Base-by-base conservation (phyloP, 345 rosid species). In the Euphorbia tirucalli region DNA sequence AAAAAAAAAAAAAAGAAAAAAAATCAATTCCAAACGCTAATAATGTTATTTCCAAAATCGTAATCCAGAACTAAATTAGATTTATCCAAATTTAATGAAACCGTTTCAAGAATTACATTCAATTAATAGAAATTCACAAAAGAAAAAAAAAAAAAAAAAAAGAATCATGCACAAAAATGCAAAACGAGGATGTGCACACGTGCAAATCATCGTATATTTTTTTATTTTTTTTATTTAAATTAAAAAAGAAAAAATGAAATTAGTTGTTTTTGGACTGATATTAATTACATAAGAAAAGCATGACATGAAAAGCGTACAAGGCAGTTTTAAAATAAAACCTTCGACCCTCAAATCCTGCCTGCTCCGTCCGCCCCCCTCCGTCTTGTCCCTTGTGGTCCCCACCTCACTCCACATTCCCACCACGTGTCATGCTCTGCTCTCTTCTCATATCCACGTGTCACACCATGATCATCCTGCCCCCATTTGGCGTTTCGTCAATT, bases 261-360 rank as follows among this genome's bases (percentile, higher is more conserved):
- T 16, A 19, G 39, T 27, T 0, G 15, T 7, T 7, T 41, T 68
- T 14, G 69, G 68, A 28, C 30, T 7, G 50, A 39, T 2, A 28
- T 22, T 21, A 24, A 39, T 46, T 61, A 19, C 79, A 75, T 70
- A 65, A 65, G 74, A 57, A 76, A 76, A 76, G 79, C 79, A 65
- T 76, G 79, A 76, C 79, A 58, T 5, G 71, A 70, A 32, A 76
- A 13, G 71, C 75, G 79, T 71, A 5, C 52, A 65, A 65, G 71
- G 59, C 68, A 65, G 79, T 71, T 70, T 9, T 14, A 3, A 4
- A 48, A 18, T 14, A 5, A 57, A 76, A 71, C 79, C 68, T 46
- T 16, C 59, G 78, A 64, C 66, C 74, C 78, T 37, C 32, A 49
- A 75, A 69, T 52, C 58, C 78, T 44, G 70, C 74, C 49, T 35